Conservation (phyloP, 169 alveolate species). For the Plasmodium gonderi region DNA sequence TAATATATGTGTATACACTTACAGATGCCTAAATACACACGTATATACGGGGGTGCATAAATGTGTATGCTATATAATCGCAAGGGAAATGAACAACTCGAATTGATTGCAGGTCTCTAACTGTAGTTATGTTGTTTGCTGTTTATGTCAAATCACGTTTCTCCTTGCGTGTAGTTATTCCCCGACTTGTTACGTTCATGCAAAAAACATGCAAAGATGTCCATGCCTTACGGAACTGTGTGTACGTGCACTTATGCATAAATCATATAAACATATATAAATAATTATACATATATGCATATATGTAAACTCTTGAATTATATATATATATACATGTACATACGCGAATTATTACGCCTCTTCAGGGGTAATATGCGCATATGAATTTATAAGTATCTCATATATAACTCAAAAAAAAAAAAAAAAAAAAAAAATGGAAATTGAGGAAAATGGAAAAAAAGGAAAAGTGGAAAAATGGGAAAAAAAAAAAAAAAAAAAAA, state of each 20-base stretch:
- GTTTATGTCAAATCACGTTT: neutral
- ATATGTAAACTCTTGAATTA: neutral
- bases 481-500: neutral
- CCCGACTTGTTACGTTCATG: neutral
- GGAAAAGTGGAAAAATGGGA: neutral
- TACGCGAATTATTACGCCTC: neutral
- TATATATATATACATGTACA: no score
- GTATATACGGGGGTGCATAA: neutral
- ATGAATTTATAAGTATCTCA: neutral
- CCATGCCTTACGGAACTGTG: neutral
- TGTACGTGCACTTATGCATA: neutral
- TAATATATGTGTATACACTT: neutral
- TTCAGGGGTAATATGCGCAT: neutral
- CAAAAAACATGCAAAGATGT: neutral
- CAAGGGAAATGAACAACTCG: neutral
- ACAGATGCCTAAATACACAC: constrained; percentile 5
- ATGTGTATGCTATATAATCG: neutral
- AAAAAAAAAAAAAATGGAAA: neutral
- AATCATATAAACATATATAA: neutral
- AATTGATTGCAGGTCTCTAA: neutral
- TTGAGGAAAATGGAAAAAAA: neutral
- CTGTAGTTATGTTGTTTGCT: neutral
- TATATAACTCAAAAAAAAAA: neutral
- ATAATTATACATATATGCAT: neutral
- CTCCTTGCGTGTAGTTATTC: neutral